Evolutionary conservation across 202 grass and related monocot genomes (phyloP), one percentile per base, ranked within the genome.

Genomic region (Setaria viridis): DNA sequence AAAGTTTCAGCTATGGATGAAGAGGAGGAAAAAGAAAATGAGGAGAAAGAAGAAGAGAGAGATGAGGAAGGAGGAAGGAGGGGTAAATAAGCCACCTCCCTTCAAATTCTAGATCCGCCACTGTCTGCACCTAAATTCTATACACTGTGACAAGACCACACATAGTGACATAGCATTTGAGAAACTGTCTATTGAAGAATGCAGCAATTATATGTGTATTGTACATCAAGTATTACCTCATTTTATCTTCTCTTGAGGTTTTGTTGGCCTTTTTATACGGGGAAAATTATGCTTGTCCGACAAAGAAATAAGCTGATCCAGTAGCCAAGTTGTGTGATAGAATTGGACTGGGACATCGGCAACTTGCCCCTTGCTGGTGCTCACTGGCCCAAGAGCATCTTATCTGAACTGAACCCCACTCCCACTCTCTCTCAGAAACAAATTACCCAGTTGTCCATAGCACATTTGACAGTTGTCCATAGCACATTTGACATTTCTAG

Each of bases 361-460:
- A 86, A 72, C 78, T 78, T 86, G 77, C 21, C 19, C 82, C 33
- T 63, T 81, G 77, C 70, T 72, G 74, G 78, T 89, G 87, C 87
- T 43, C 69, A 58, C 49, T 69, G n/a, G 50, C 75, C 12, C 81
- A 79, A 49, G 50, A 81, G 42, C 70, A 70, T 71, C 45, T 9
- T 32, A 73, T 72, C 70, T 72, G 46, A 57, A 57, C 67, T 65
- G 71, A 80, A 32, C 29, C 64, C 0, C 45, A 45, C 37, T 55
- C 45, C 46, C 25, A 25, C 67, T 25, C 67, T 25, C 33, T 57
- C 66, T 51, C 53, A 45, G 30, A 68, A 74, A 62, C 49, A 72
- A 45, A 45, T 68, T 74, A 53, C 60, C 60, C 43, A 43, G 17
- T 72, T 88, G 74, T 3, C 42, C 60, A 56, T 68, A 78, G 17